Evolutionary conservation across 2,329 filamentous ascomycete species (phyloP).

Genomic region (Tolypocladium inflatum): DNA sequence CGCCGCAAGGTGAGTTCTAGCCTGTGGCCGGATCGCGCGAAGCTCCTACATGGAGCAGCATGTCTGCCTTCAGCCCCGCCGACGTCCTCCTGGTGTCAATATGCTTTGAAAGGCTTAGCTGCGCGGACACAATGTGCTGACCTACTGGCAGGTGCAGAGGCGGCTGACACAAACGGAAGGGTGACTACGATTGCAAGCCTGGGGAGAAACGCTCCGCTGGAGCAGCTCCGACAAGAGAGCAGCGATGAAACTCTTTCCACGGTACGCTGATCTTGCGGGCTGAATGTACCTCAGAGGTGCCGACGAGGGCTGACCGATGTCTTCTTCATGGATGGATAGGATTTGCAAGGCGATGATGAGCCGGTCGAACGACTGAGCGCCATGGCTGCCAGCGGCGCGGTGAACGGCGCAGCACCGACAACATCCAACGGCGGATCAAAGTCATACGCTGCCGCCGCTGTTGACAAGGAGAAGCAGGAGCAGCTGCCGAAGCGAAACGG

Average conservation of each 20-base stretch:
- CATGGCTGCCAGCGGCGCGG: neutral
- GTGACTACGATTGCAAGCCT: slow-evolving; percentile 11
- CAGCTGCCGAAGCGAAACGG: neutral
- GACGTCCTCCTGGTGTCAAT: neutral
- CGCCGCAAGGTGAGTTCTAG: neutral
- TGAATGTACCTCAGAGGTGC: neutral
- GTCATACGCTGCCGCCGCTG: slow-evolving; percentile 12
- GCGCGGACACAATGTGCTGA: slow-evolving; percentile 4
- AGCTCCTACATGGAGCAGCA: neutral
- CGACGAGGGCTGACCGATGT: neutral
- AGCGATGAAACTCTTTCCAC: slow-evolving; percentile 1
- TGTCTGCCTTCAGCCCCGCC: neutral
- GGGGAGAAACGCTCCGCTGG: slow-evolving; percentile 4
- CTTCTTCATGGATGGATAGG: neutral
- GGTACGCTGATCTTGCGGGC: neutral
- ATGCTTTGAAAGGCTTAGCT: neutral
- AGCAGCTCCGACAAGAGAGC: slow-evolving; percentile 2
- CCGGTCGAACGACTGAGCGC: neutral
- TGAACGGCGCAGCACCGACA: neutral
- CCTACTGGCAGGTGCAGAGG: slow-evolving; percentile 1
- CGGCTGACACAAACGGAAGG: slow-evolving; percentile 10
- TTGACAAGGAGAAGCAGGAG: slow-evolving; percentile 4
- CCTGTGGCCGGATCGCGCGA: neutral
- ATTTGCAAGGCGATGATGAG: neutral
- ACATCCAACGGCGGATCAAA: slow-evolving; percentile 1